Base-by-base conservation (phyloP, 345 rosid genomes). In the Melaleuca quinquenervia region DNA sequence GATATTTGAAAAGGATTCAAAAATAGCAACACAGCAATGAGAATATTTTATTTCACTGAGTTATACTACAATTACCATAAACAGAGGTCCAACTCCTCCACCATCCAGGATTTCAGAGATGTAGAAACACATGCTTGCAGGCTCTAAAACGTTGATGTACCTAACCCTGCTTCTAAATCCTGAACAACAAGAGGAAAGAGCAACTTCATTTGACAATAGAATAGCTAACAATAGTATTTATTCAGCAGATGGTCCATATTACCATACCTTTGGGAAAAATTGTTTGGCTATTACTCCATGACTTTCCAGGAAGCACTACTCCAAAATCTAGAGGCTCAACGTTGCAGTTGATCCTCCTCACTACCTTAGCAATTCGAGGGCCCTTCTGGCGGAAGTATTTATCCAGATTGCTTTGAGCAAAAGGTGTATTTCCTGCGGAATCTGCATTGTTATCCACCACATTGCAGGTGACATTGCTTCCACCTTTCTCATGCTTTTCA, bases 361-460 rank as follows among this genome's bases (percentile, higher is more conserved):
- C 99, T 20, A 98, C 95, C 96, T 98, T 98, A 22, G 99, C 99
- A 88, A 98, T 95, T 54, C 99, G 99, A 36, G 99, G 99, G 87
- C 99, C 99, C 90, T 95, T 97, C 88, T 94, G 99, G 88, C 99
- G 95, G 87, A 89, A 88, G 89, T 88, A 85, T 87, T 93, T 93
- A 85, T 96, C 98, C 87, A 93, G 86, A 91, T 93, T 97, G 90
- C 89, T 94, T 74, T 94, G 98, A 55, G 94, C 89, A 90, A 92
- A 91, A 87, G 96, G 89, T 26, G 93, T 89, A 78, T 91, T 91
- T 58, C 91, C 94, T 14, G 92, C 74, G 86, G 87, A 86, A 86
- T 84, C 87, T 89, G 91, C 90, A 55, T 82, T 62, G 85, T 85
- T 89, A 84, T 92, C 93, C 74, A 89, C 89, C 29, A 89, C 89